Conservation (phyloP, 129 eudicot genomes). For the Pittosporum tobira region DNA sequence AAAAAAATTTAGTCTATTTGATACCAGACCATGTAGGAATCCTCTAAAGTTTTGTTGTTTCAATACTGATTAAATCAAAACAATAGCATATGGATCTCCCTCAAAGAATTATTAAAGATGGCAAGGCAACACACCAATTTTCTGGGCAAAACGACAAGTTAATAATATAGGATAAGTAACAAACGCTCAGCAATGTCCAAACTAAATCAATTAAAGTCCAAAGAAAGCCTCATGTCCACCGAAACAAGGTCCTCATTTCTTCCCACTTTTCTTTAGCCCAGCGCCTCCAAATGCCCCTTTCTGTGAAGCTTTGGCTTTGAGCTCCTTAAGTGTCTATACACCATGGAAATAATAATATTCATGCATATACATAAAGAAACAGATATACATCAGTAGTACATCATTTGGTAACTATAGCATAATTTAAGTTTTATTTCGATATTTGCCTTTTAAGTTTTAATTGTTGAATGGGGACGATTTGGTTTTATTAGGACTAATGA, state of each 20-base stretch:
- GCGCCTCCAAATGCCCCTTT: conserved; percentile 84
- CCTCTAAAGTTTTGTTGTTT: too few relatives aligned
- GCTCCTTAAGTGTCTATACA: conserved; percentile 69
- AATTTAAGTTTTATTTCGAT: too few relatives aligned
- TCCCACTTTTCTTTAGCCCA: conserved; percentile 68
- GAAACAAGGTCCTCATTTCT: conserved; percentile 26
- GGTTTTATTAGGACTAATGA: too few relatives aligned
- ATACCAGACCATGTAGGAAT: too few relatives aligned
- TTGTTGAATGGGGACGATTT: too few relatives aligned
- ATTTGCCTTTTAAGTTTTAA: too few relatives aligned
- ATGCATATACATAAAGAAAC: background rate
- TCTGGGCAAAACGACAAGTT: too few relatives aligned
- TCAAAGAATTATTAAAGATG: too few relatives aligned
- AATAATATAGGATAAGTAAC: background rate
- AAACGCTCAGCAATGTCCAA: conserved; percentile 4
- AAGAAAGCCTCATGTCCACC: background rate
- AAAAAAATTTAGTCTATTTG: too few relatives aligned
- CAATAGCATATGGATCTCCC: too few relatives aligned
- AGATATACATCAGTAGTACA: background rate
- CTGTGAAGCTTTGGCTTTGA: conserved; percentile 75
- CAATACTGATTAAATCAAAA: too few relatives aligned
- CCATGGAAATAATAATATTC: background rate
- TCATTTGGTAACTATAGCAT: background rate
- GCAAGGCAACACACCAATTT: too few relatives aligned
- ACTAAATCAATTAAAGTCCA: conserved; percentile 6